Percentiles rank a stretch among this genome's conserved stretches.
Evolutionary conservation across 1,139 yeast species (phyloP).

Genomic region (Protomyces pachydermus): DNA sequence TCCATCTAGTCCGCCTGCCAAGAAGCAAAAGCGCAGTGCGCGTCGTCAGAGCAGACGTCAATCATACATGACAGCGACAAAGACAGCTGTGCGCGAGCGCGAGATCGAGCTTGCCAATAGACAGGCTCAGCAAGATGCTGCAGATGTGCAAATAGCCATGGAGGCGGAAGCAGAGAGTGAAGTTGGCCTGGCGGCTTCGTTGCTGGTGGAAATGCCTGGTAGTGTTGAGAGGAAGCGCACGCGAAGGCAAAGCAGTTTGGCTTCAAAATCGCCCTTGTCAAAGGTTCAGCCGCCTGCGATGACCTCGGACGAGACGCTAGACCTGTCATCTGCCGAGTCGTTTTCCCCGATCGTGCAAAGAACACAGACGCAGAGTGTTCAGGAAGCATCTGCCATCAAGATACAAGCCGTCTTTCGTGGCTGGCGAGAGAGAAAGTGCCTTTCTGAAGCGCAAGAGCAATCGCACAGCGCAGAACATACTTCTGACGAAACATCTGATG

Average conservation of each 20-base stretch:
- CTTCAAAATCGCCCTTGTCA: slow-evolving; percentile 5
- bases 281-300: background rate
- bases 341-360: slow-evolving; percentile 1
- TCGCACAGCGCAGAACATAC: background rate
- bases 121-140: slow-evolving; percentile 19
- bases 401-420: slow-evolving; percentile 21
- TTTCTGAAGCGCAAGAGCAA: background rate
- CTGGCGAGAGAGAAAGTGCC: slow-evolving; percentile 9
- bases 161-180: background rate
- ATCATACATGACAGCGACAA: slow-evolving; percentile 27
- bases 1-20: background rate
- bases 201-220: slow-evolving; percentile 27
- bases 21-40: slow-evolving; percentile 4
- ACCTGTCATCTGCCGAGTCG: background rate
- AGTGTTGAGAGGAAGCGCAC: slow-evolving; percentile 27
- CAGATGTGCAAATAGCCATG: slow-evolving; percentile 8
- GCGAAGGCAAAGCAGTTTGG: slow-evolving; percentile 10
- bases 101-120: slow-evolving; percentile 7
- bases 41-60: slow-evolving; percentile 26
- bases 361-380: too few relatives aligned
- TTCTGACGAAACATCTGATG: background rate
- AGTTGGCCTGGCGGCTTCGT: background rate
- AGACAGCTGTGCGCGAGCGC: slow-evolving; percentile 19
- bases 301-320: background rate
- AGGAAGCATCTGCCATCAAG: background rate